These are phyloP conservation scores for Solanum sejunctum DNA, from an alignment of 257 asterid species.

Conservation along the genomic window DNA sequence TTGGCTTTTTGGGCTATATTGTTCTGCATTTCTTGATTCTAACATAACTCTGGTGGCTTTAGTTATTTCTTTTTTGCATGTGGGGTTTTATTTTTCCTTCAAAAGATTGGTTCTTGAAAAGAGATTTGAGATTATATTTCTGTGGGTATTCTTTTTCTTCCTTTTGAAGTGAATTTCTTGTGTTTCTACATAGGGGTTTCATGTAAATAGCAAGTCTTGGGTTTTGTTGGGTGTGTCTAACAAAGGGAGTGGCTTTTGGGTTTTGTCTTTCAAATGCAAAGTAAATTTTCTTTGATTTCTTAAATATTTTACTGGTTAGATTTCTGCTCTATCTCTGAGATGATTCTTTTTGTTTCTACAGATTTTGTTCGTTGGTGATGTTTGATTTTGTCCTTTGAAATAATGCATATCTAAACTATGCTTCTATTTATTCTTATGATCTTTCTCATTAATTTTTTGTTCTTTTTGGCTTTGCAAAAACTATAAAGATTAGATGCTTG, in stretches of 20 bases:
- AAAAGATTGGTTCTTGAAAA: not conserved
- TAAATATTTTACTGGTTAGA: slow-evolving; percentile 3
- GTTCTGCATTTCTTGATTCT: slow-evolving; percentile 6
- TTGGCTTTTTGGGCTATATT: slow-evolving; percentile 20
- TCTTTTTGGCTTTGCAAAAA: slow-evolving; percentile 20
- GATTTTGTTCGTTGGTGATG: slow-evolving; percentile 34
- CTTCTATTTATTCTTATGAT: slow-evolving; percentile 13
- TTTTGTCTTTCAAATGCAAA: slow-evolving; percentile 26
- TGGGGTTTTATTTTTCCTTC: slow-evolving; percentile 13
- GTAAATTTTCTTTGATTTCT: slow-evolving; percentile 1
- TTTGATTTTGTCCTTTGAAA: slow-evolving; percentile 6
- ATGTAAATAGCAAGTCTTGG: slow-evolving; percentile 20
- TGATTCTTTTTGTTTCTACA: slow-evolving; percentile 29
- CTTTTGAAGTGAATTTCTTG: slow-evolving; percentile 14
- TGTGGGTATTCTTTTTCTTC: not conserved
- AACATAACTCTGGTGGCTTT: slow-evolving; percentile 1
- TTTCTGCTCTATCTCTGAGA: slow-evolving; percentile 6
- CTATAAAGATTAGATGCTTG: slow-evolving; percentile 51
- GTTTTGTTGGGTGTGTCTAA: slow-evolving; percentile 23
- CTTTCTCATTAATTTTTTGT: not conserved
- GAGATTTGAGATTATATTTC: not conserved
- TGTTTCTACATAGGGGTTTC: slow-evolving; percentile 9
- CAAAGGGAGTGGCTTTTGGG: slow-evolving; percentile 67
- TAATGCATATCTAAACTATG: not conserved
- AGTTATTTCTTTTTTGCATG: slow-evolving; percentile 21